A percentile compares a stretch with the other conserved stretches of the same genome.
phyloP scores from a whole-genome alignment of 2,329 filamentous ascomycete genomes.

The Rhexocercosporidium sp. region DNA sequence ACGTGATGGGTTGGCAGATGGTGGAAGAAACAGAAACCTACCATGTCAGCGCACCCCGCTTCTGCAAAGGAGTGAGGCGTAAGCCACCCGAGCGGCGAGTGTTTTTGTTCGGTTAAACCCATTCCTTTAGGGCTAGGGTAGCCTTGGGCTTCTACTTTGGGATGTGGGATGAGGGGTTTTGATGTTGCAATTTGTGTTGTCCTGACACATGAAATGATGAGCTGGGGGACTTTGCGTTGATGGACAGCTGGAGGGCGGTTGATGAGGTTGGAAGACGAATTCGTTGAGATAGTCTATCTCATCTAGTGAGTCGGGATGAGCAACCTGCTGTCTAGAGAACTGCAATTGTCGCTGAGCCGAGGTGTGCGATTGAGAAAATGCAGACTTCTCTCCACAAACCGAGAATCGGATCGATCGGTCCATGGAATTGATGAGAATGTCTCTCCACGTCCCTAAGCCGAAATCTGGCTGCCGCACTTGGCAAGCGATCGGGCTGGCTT shows the following conservation, averaged over 20 bases:
- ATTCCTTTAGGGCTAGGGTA: background rate
- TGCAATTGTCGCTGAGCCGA: too few relatives aligned
- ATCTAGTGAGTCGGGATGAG: too few relatives aligned
- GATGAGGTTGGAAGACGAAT: background rate
- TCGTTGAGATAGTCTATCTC: too few relatives aligned
- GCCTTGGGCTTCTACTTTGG: background rate
- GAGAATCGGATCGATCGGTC: too few relatives aligned
- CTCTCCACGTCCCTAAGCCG: too few relatives aligned
- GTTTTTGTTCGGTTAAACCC: background rate
- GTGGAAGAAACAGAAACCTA: background rate
- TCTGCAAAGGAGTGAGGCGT: background rate
- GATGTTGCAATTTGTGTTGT: background rate
- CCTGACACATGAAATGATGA: background rate
- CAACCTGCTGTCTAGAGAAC: too few relatives aligned
- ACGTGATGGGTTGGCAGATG: background rate
- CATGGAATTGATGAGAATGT: too few relatives aligned
- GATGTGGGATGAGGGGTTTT: background rate
- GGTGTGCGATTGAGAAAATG: too few relatives aligned
- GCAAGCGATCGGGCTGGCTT: too few relatives aligned
- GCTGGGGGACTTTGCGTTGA: background rate
- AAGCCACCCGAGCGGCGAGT: background rate
- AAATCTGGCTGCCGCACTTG: too few relatives aligned
- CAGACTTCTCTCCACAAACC: too few relatives aligned
- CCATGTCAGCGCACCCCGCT: conserved; percentile 5
- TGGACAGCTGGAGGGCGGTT: background rate